These are phyloP conservation scores for Tetracladium marchalianum DNA, from an alignment of 495 filamentous ascomycete species.

Conservation along the genomic window DNA sequence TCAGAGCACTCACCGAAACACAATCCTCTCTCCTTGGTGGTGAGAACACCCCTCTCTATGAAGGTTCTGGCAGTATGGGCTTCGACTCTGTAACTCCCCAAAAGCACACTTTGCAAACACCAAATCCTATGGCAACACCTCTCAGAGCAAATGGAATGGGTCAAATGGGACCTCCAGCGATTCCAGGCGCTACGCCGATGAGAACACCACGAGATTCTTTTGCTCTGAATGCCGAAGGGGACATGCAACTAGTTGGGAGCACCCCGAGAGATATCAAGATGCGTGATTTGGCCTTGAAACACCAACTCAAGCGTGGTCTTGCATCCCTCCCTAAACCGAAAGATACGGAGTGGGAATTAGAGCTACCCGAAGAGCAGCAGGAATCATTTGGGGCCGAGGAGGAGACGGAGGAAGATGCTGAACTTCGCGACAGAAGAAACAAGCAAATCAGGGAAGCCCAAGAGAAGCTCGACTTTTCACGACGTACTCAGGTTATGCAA, in stretches of 20 bases:
- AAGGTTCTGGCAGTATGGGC: slow-evolving; percentile 72
- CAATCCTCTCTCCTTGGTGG: slow-evolving; percentile 93
- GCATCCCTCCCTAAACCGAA: slow-evolving; percentile 86
- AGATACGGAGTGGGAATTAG: slow-evolving; percentile 82
- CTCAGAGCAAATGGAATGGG: slow-evolving; percentile 61
- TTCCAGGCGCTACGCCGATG: slow-evolving; percentile 75
- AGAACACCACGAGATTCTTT: slow-evolving; percentile 87
- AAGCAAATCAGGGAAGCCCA: slow-evolving; percentile 57
- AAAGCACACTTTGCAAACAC: slow-evolving; percentile 72
- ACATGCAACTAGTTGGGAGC: slow-evolving; percentile 57
- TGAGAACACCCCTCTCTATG: slow-evolving; percentile 82
- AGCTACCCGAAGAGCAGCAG: slow-evolving; percentile 74
- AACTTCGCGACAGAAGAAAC: slow-evolving; percentile 66
- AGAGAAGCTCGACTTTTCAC: slow-evolving; percentile 65
- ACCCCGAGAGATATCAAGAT: slow-evolving; percentile 72
- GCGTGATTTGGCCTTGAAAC: slow-evolving; percentile 58
- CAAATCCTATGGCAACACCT: slow-evolving; percentile 92
- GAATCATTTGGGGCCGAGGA: slow-evolving; percentile 46
- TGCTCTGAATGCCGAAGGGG: slow-evolving; percentile 59
- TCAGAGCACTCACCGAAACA: slow-evolving; percentile 83
- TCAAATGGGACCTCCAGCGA: slow-evolving; percentile 40
- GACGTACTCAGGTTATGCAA: slow-evolving; percentile 85
- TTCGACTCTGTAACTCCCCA: slow-evolving; percentile 81
- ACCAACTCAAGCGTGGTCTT: slow-evolving; percentile 62
- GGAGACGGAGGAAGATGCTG: slow-evolving; percentile 67